These are phyloP conservation scores for Barnettozyma salicaria DNA, from an alignment of 805 yeast genomes.

Conservation along the genomic window DNA sequence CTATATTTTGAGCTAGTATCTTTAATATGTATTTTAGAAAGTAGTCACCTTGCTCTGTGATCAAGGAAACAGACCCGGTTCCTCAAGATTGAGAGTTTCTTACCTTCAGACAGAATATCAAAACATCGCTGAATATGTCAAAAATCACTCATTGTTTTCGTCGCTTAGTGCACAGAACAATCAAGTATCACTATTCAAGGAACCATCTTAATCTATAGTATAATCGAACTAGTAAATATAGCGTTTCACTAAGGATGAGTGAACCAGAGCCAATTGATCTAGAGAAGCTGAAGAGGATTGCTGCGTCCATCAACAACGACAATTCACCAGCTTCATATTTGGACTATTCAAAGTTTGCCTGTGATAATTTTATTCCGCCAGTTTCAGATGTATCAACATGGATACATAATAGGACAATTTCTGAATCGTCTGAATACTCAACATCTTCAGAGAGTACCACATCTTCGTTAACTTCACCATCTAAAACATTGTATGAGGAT, in stretches of 20 bases:
- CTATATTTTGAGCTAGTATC: too few relatives aligned
- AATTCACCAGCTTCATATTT: slow-evolving; percentile 5
- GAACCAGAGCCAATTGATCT: slow-evolving; percentile 12
- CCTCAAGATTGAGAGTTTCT: too few relatives aligned
- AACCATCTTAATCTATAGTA: neutral
- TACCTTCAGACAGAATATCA: too few relatives aligned
- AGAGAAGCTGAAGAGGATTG: slow-evolving; percentile 12
- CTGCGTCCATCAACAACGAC: neutral
- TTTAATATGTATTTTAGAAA: too few relatives aligned
- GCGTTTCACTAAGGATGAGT: neutral
- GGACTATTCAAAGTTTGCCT: slow-evolving; percentile 18
- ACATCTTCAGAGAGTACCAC: neutral
- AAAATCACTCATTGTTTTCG: too few relatives aligned
- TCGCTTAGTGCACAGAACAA: too few relatives aligned
- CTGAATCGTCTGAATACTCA: neutral
- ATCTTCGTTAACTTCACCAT: too few relatives aligned
- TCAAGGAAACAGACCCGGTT: neutral
- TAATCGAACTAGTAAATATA: neutral
- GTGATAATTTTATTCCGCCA: slow-evolving; percentile 9
- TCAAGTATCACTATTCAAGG: neutral
- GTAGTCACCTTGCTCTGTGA: too few relatives aligned
- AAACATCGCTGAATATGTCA: too few relatives aligned
- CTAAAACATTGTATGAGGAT: slow-evolving; percentile 18
- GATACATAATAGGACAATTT: too few relatives aligned
- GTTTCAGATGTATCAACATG: too few relatives aligned